These are phyloP conservation scores for Brasilioporus rufonigricans DNA, from an alignment of 768 basidiomycete genomes.

Conservation along the genomic window DNA sequence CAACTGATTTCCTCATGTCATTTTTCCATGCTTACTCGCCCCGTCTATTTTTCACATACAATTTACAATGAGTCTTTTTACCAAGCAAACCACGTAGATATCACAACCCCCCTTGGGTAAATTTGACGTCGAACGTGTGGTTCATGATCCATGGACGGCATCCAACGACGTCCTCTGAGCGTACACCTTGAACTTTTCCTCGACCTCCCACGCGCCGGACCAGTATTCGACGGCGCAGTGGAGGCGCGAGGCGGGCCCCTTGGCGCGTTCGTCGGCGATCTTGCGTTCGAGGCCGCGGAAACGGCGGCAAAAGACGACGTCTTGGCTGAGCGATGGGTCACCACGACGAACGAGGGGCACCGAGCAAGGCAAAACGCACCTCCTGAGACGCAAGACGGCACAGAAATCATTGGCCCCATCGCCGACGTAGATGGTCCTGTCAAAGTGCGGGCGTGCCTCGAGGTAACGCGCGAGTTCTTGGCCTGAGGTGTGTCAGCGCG, in stretches of 20 bases:
- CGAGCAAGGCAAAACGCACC: slow-evolving; percentile 36
- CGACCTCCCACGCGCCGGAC: slow-evolving; percentile 96
- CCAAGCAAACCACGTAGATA: background rate
- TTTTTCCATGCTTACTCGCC: background rate
- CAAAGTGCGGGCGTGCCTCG: slow-evolving; percentile 48
- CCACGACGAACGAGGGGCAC: background rate
- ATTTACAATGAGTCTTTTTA: background rate
- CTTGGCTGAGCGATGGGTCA: slow-evolving; percentile 52
- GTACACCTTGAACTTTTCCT: slow-evolving; percentile 62
- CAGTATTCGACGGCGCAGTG: slow-evolving; percentile 77
- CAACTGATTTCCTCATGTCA: background rate
- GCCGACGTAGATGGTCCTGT: slow-evolving; percentile 86
- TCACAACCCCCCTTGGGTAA: background rate
- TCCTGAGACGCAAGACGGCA: slow-evolving; percentile 77
- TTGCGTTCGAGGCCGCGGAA: slow-evolving; percentile 77
- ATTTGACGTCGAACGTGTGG: too few relatives aligned
- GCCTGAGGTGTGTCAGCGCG: slow-evolving; percentile 50
- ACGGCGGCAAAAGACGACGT: slow-evolving; percentile 77
- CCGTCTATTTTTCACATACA: background rate
- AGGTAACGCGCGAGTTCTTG: slow-evolving; percentile 89
- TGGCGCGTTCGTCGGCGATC: slow-evolving; percentile 56
- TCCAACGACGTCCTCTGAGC: slow-evolving; percentile 2
- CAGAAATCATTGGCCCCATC: slow-evolving; percentile 97
- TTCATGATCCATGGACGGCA: too few relatives aligned
- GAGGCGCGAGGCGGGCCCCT: slow-evolving; percentile 58